Evolutionary conservation across 192 early-diverging fungal species (phyloP), one percentile per base, ranked within the genome.

Genomic region (Backusella tuberculispora): DNA sequence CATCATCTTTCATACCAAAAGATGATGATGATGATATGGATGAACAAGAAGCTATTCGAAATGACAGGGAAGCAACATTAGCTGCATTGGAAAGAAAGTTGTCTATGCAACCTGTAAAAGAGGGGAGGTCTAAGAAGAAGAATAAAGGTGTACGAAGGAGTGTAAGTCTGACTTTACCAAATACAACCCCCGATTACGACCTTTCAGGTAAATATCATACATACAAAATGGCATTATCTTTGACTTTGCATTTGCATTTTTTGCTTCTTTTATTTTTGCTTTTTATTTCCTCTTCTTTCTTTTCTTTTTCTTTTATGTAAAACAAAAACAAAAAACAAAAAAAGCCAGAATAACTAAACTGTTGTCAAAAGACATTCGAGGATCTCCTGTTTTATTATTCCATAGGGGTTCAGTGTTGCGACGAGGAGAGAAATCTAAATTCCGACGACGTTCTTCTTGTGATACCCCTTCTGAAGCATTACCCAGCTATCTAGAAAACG

Each of bases 401-500:
- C 76, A 80, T 15, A 56, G 72, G 24, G 48, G 79, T 14, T 81
- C 81, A 8, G 66, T 85, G 13, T 65, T 82, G 50, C 56, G 85
- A 66, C 47, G 85, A 63, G 81, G 83, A 15, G 87, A 85, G 10
- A 78, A 85, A 38, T 86, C 87, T 34, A 88, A 88, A 53, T 80
- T 88, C 63, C 87, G 85, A 40, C 69, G 87, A 50, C 84, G 83
- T 68, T 86, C 86, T 13, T 75, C 81, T 34, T 66, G 63, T 40
- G 67, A 50, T 50, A 21, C 44, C 15, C 42, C 69, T 50, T 71
- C 69, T 34, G 29, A 12, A 8, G 15, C 13, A 37, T n/a, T 7
- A 38, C 7, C 12, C 44, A 71, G n/a, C 24, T 5, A 17, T 15
- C 42, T 43, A n/a, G 26, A 42, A 37, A 44, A 44, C 60, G 34